phyloP scores from a whole-genome alignment of 2,329 filamentous ascomycete genomes.

The Cercospora sojina region DNA sequence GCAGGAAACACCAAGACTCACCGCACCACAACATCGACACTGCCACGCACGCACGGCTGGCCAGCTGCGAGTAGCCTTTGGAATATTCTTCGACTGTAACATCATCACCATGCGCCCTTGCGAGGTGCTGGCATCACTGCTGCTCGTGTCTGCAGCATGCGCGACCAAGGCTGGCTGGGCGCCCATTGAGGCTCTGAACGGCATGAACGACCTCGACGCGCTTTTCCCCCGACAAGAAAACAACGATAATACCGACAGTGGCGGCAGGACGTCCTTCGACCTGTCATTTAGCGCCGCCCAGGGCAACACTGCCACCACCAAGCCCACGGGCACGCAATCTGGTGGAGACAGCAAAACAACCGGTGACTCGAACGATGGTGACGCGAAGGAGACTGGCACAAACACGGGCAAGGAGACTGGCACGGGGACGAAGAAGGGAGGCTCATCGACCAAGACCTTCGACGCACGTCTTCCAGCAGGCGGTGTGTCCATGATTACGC shows the following conservation, averaged over 20 bases:
- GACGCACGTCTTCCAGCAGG: conserved; percentile 57
- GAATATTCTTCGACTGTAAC: conserved; percentile 1
- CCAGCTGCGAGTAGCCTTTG: neutral
- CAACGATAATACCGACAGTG: neutral
- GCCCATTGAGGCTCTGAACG: conserved; percentile 29
- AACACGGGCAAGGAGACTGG: conserved; percentile 27
- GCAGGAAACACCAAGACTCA: conserved; percentile 15
- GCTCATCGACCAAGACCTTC: conserved; percentile 44
- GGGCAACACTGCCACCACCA: conserved; percentile 33
- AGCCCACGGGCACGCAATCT: conserved; percentile 22
- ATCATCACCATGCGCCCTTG: conserved; percentile 38
- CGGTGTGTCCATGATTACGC: conserved; percentile 62
- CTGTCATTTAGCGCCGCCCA: conserved; percentile 26
- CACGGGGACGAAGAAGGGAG: conserved; percentile 22
- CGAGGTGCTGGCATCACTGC: conserved; percentile 34
- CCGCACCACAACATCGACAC: conserved; percentile 5
- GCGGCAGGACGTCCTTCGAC: conserved; percentile 24
- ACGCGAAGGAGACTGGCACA: conserved; percentile 23
- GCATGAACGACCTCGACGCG: conserved; percentile 29
- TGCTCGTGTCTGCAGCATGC: conserved; percentile 36
- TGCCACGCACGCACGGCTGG: conserved; percentile 13
- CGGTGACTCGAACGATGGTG: conserved; percentile 16
- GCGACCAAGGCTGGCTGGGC: conserved; percentile 33
- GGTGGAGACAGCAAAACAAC: conserved; percentile 23
- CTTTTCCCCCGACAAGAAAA: conserved; percentile 32